Base-by-base conservation (phyloP, 2,329 filamentous ascomycete genomes). In the Penicillium crustosum region DNA sequence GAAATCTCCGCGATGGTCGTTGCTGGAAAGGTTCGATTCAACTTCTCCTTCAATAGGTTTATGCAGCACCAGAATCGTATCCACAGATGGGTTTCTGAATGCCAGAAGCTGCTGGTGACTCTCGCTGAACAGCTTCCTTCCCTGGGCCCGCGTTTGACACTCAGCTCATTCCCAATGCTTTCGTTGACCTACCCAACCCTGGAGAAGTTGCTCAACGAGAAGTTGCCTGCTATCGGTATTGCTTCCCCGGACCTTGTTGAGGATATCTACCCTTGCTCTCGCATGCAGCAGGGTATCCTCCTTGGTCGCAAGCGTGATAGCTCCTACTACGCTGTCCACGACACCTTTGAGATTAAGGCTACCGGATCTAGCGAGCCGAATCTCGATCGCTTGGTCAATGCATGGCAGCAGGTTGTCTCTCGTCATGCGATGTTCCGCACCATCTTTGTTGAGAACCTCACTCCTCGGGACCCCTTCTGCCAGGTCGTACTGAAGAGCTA, bases 1-100 rank as follows among this genome's bases (percentile, higher is more conserved):
- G 82, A 84, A 59, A 80, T 83, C 38, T 80, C 79, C 0, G 81
- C 81, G 1, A 77, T 81, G 52, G 75, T 82, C 4, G 77, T 78
- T 15, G 73, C 77, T 50, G 79, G 78, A 0, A 70, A 69, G 15
- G 71, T 83, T 25, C 76, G 78, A 9, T 79, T 83, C 51, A 77
- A 76, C 0, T 83, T 83, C 64, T 79, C 80, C 0, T 82, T 79
- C 68, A 83, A 82, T 61, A 72, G 73, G 15, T 68, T 74, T 31
- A 82, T 82, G 78, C 66, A 67, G 10, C 78, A 82, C 59, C 79
- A 82, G 56, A 64, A 72, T 2, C 65, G 66, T 0, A 79, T 83
- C 19, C 67, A 69, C 9, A 38, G 66, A 17, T 82, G 80, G 81
- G 72, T 82, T 4, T 66, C 68, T 0, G 63, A 67, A 35, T 81